Evolutionary conservation across 306 rosid species (phyloP).

Genomic region (Pueraria montana): DNA sequence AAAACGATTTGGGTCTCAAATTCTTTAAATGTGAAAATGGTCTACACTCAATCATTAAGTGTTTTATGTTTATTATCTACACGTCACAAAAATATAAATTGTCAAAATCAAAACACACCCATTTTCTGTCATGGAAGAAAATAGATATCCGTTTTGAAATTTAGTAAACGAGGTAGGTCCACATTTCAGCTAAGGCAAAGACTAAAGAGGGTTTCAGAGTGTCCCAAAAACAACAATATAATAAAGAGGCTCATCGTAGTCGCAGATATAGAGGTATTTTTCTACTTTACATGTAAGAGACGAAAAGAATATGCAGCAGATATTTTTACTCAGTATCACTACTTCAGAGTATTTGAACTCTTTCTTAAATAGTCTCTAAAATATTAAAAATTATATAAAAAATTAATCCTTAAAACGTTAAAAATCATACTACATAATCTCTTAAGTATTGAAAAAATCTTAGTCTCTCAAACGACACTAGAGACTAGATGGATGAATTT

Average conservation of each 20-base stretch:
- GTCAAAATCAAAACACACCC: not conserved
- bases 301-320: slow-evolving; percentile 52
- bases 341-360: no score
- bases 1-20: not conserved
- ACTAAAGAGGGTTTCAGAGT: not conserved
- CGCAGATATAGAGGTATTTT: not conserved
- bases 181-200: slow-evolving; percentile 18
- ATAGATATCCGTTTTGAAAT: slow-evolving; percentile 1
- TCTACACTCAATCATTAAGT: not conserved
- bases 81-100: not conserved
- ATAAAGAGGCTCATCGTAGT: not conserved
- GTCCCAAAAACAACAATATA: not conserved
- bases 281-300: slow-evolving; percentile 47
- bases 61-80: not conserved
- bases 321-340: no score
- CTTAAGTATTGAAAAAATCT: no score
- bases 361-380: no score
- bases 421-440: no score
- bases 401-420: no score
- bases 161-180: slow-evolving; percentile 30
- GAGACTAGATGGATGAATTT: no score
- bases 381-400: no score
- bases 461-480: no score
- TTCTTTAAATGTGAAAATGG: not conserved
- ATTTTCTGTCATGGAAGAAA: slow-evolving; percentile 15